Conservation (phyloP, 768 basidiomycete genomes). For the Rhizopogon sp. region DNA sequence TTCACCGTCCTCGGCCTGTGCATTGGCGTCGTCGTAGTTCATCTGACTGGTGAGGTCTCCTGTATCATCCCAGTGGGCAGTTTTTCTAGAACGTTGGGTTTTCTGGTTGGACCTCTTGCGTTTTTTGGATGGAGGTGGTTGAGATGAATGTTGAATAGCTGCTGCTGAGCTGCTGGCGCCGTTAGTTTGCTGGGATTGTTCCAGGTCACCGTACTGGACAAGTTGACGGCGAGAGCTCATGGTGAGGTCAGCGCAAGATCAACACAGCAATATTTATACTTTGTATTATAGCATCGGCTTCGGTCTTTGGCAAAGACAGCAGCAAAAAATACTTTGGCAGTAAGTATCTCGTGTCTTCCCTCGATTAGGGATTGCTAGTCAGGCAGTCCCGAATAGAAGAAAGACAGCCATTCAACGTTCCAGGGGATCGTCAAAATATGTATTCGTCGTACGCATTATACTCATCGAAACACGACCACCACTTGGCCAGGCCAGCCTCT, state of each 20-base stretch:
- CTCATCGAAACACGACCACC: no score
- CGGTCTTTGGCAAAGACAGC: no score
- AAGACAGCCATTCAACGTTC: no score
- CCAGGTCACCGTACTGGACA: conserved; percentile 20
- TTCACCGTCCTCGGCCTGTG: conserved; percentile 24
- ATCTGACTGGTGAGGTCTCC: conserved; percentile 18
- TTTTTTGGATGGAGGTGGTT: conserved; percentile 47
- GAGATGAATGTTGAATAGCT: not conserved
- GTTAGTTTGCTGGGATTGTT: not conserved
- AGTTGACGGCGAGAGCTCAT: conserved; percentile 15
- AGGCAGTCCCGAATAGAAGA: no score
- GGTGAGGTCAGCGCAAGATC: conserved; percentile 6
- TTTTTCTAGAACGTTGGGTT: conserved; percentile 12
- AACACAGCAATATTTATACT: not conserved
- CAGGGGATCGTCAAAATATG: no score
- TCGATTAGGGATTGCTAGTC: no score
- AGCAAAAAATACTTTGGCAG: no score
- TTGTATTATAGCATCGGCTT: not conserved
- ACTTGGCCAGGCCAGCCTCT: no score
- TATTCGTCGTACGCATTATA: no score
- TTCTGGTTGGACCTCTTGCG: conserved; percentile 31
- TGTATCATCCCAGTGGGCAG: conserved; percentile 44
- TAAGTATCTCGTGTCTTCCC: no score
- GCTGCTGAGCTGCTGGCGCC: conserved; percentile 3
- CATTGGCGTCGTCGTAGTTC: conserved; percentile 22